phyloP scores from a whole-genome alignment of 2,329 filamentous ascomycete genomes.

The Lithohypha guttulata region DNA sequence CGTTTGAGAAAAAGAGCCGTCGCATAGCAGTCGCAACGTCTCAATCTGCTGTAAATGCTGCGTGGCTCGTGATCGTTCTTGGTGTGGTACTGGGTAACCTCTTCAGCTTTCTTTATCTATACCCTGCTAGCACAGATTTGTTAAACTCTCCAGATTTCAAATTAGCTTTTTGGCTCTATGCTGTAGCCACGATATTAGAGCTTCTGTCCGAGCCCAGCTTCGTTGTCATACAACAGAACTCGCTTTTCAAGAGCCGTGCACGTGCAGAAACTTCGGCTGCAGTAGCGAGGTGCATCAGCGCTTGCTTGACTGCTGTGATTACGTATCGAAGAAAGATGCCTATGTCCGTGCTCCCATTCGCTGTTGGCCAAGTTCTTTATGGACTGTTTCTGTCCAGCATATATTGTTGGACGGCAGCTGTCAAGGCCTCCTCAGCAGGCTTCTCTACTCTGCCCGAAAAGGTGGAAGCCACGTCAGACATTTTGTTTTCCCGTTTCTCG shows the following conservation, averaged over 20 bases:
- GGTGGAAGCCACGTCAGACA: constrained; percentile 31
- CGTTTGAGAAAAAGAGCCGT: constrained; percentile 19
- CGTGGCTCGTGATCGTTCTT: constrained; percentile 64
- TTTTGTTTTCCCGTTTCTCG: constrained; percentile 54
- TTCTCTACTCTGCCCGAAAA: constrained; percentile 57
- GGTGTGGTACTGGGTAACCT: constrained; percentile 54
- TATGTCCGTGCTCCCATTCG: constrained; percentile 76
- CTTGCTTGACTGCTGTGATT: constrained; percentile 52
- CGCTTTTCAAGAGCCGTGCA: constrained; percentile 71
- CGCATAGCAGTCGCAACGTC: constrained; percentile 20
- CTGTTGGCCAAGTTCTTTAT: constrained; percentile 73
- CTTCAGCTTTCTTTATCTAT: constrained; percentile 59
- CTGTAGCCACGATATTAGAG: constrained; percentile 56
- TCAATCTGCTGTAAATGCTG: constrained; percentile 79
- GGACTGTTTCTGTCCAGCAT: constrained; percentile 56
- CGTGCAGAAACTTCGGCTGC: constrained; percentile 75
- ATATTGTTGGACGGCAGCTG: constrained; percentile 54
- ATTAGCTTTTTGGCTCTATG: constrained; percentile 44
- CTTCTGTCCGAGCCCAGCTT: constrained; percentile 81
- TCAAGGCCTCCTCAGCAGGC: constrained; percentile 43
- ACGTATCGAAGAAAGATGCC: constrained; percentile 43
- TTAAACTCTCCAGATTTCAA: constrained; percentile 52
- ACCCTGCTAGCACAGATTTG: constrained; percentile 40
- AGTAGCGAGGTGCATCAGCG: constrained; percentile 62
- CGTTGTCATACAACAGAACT: constrained; percentile 69